phyloP scores from a whole-genome alignment of 129 eudicot species.

The Flaveria sonorensis region DNA sequence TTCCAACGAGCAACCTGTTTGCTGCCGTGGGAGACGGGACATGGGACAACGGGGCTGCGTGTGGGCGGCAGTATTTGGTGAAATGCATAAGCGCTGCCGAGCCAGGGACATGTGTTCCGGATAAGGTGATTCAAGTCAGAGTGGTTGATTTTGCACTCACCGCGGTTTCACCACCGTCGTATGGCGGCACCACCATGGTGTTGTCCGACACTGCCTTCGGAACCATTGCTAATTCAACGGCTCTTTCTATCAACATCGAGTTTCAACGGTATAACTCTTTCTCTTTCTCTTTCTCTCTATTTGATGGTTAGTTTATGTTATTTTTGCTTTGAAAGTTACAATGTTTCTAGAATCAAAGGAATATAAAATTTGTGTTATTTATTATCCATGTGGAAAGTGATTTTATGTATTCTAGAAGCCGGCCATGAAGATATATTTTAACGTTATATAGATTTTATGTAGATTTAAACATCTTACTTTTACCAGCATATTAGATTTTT shows the following conservation, averaged over 20 bases:
- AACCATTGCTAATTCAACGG: slow-evolving; percentile 41
- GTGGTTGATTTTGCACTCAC: slow-evolving; percentile 48
- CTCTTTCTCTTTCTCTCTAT: background rate
- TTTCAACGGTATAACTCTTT: slow-evolving; percentile 50
- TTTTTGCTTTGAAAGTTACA: background rate
- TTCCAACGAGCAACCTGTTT: slow-evolving; percentile 65
- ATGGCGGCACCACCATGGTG: slow-evolving; percentile 47
- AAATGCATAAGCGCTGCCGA: slow-evolving; percentile 57
- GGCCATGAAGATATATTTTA: too few species aligned
- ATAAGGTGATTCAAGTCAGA: slow-evolving; percentile 49
- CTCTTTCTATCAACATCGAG: slow-evolving; percentile 48
- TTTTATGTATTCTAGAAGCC: too few species aligned
- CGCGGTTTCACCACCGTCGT: slow-evolving; percentile 30
- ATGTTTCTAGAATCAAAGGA: background rate
- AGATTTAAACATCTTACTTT: too few species aligned
- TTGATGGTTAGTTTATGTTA: background rate
- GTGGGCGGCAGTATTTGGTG: slow-evolving; percentile 70
- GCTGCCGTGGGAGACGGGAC: slow-evolving; percentile 72
- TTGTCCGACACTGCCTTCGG: slow-evolving; percentile 53
- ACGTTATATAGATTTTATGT: too few species aligned
- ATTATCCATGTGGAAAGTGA: background rate
- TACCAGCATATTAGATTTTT: too few species aligned
- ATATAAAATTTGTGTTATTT: background rate
- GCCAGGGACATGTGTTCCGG: slow-evolving; percentile 39
- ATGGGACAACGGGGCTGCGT: slow-evolving; percentile 81